Evolutionary conservation across 1,284 basidiomycete species (phyloP).

Genomic region (Fistulinella cinereoalba): DNA sequence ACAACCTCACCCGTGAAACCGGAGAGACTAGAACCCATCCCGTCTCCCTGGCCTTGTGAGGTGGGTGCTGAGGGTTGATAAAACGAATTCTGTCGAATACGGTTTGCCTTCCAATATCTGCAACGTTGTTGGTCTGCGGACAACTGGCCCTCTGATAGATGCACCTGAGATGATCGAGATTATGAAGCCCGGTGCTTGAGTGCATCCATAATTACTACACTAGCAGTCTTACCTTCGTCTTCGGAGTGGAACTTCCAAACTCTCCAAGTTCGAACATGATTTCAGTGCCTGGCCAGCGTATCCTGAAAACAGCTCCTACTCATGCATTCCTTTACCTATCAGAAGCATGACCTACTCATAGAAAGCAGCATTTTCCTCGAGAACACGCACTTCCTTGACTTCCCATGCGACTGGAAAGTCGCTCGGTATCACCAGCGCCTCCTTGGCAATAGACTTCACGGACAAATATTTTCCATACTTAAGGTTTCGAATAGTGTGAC

Average conservation of each 20-base stretch:
- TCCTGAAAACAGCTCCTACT: constrained; percentile 14
- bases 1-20: constrained; percentile 22
- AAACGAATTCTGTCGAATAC: constrained; percentile 28
- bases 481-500: constrained; percentile 32
- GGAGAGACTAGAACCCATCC: constrained; percentile 18
- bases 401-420: constrained; percentile 32
- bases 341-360: constrained; percentile 18
- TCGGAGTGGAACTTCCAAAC: constrained; percentile 26
- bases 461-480: constrained; percentile 34
- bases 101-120: constrained; percentile 30
- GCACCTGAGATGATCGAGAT: constrained; percentile 8
- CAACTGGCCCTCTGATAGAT: constrained; percentile 26
- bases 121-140: constrained; percentile 27
- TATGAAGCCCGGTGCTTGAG: not conserved
- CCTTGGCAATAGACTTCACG: constrained; percentile 18
- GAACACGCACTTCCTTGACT: constrained; percentile 22
- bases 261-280: constrained; percentile 28
- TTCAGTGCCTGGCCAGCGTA: constrained; percentile 30
- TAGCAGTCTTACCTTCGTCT: constrained; percentile 30
- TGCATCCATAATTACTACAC: too few species aligned
- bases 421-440: constrained; percentile 19
- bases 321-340: not conserved
- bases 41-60: constrained; percentile 9
- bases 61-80: constrained; percentile 23
- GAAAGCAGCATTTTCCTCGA: constrained; percentile 30